Evolutionary conservation across 805 yeast species (phyloP).

Genomic region (Ogataea haglerorum): DNA sequence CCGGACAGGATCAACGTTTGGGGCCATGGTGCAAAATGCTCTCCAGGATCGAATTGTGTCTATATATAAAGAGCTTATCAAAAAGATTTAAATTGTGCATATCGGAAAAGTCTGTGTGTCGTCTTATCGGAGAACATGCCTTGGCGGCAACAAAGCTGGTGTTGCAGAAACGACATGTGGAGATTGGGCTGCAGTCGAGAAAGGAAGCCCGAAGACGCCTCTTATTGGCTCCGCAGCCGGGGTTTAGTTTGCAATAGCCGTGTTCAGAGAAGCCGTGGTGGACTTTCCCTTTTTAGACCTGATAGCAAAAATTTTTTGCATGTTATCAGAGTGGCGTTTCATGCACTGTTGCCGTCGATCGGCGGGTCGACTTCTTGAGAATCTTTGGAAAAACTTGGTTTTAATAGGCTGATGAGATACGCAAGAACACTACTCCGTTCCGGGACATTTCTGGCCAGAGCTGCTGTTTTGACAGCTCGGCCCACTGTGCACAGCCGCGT

Average conservation of each 20-base stretch:
- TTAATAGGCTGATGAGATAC: constrained; percentile 2
- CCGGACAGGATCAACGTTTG: constrained; percentile 18
- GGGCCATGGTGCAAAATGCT: constrained; percentile 1
- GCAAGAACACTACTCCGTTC: neutral
- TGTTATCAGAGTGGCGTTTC: neutral
- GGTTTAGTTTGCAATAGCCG: neutral
- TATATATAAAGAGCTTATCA: neutral
- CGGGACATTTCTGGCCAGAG: neutral
- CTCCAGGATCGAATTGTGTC: neutral
- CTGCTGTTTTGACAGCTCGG: neutral
- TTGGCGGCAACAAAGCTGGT: neutral
- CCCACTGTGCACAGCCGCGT: neutral
- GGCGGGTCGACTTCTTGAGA: constrained; percentile 4
- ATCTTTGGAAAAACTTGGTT: constrained; percentile 1
- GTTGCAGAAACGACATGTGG: neutral
- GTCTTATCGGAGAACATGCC: neutral
- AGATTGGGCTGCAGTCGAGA: neutral
- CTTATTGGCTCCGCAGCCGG: neutral
- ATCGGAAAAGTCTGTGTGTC: neutral
- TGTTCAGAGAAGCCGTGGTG: neutral
- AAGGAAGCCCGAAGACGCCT: neutral
- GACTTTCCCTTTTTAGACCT: constrained; percentile 1
- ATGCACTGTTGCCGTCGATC: constrained; percentile 2
- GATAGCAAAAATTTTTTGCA: neutral
- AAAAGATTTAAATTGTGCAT: neutral